phyloP scores from a whole-genome alignment of 2,329 filamentous ascomycete genomes.

The Talaromyces sp. region DNA sequence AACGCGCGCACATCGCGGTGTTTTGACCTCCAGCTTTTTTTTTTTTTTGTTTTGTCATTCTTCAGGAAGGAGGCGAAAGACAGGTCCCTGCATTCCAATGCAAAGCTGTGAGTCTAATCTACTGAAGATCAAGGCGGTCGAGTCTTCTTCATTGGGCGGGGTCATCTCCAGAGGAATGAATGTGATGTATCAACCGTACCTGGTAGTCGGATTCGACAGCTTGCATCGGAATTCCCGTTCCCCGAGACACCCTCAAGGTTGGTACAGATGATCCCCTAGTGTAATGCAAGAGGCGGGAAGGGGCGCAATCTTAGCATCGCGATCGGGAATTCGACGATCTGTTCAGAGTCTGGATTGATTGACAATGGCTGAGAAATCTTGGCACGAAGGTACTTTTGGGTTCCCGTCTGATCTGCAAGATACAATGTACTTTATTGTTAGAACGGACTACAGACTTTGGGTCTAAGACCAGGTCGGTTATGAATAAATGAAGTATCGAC shows the following conservation, averaged over 20 bases:
- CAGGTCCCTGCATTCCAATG: slow-evolving; percentile 26
- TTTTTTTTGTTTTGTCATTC: slow-evolving; percentile 13
- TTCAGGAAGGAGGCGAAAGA: slow-evolving; percentile 3
- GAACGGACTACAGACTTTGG: not conserved
- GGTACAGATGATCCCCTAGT: slow-evolving; percentile 14
- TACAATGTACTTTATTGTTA: not conserved
- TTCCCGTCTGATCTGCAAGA: not conserved
- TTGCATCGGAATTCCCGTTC: slow-evolving; percentile 23
- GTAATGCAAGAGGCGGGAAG: slow-evolving; percentile 18
- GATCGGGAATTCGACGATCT: slow-evolving; percentile 10
- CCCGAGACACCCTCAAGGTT: slow-evolving; percentile 17
- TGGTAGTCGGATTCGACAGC: slow-evolving; percentile 21
- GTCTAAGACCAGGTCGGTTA: not conserved
- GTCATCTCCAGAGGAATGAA: slow-evolving; percentile 11
- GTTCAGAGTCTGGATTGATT: not conserved
- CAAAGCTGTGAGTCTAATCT: slow-evolving; percentile 4
- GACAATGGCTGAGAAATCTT: not conserved
- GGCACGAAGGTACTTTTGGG: not conserved
- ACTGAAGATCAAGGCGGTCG: slow-evolving; percentile 4
- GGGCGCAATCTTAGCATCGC: slow-evolving; percentile 6
- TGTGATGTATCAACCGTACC: slow-evolving; percentile 22
- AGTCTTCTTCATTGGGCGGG: not conserved
- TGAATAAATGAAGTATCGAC: too few species aligned
- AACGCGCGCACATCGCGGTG: slow-evolving; percentile 2
- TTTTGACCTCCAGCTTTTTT: not conserved